Evolutionary conservation across 192 early-diverging fungal genomes (phyloP), one percentile per base, ranked within the genome.

Genomic region (Gamsiella multidivaricata): DNA sequence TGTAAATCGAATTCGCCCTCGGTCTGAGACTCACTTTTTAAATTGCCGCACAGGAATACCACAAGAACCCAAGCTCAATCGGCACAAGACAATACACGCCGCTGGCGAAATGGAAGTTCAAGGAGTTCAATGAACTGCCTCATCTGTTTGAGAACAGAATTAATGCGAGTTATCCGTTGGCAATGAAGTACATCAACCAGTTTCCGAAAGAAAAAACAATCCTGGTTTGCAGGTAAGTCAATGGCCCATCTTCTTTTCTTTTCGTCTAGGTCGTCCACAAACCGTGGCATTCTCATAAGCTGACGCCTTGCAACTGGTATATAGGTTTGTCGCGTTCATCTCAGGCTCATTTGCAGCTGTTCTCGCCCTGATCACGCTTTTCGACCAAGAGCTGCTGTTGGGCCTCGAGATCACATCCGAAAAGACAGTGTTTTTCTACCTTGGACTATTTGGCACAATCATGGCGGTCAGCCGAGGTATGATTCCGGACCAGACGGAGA

Each of bases 111-210:
- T 98, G 94, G 95, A 94, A 93, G 78, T 94, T 98, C 64, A 90
- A 97, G 54, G 96, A 98, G 82, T 98, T 98, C 70, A 98, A 99
- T 80, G 98, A 99, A 74, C 85, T 98, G 20, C 94, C 96, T 1
- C 96, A 99, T 78, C 61, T 92, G 20, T 96, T 98, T 72, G 79
- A 91, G 33, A 73, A 78, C 25, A 90, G 98, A 14, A 79, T 98
- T 20, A 88, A 89, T 61, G 58, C 86, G 0, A 93, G 92, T 25
- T 88, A 94, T 73, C 85, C 87, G 12, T 72, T 86, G 47, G 96
- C 97, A 0, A 88, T 86, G 33, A 80, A 89, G 65, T 99, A 99
- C 78, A 81, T 98, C 45, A 80, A 89, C 41, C 95, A 97, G 82
- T 98, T 98, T 59, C 94, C 95, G 0, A 94, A 95, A 46, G 90